Evolutionary conservation across 768 basidiomycete genomes (phyloP).

Genomic region (Mycena capillaripes): DNA sequence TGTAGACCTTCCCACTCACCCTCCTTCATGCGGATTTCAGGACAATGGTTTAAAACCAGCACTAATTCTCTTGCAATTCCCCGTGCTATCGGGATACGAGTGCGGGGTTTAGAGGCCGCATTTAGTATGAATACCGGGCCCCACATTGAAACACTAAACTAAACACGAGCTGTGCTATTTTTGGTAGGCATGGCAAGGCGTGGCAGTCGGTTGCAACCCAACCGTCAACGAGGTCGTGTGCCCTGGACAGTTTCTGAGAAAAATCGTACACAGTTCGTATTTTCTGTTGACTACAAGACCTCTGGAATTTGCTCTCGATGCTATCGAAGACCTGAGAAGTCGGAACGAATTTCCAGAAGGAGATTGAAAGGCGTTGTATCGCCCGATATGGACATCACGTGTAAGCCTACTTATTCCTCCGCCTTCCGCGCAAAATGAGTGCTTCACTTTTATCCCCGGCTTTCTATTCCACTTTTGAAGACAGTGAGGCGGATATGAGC

Average conservation of each 20-base stretch:
- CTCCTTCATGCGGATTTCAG: too few relatives aligned
- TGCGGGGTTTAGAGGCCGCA: too few relatives aligned
- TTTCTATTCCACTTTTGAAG: constrained; percentile 34
- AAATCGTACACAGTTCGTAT: not conserved
- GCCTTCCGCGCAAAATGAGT: not conserved
- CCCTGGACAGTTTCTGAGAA: not conserved
- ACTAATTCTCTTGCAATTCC: too few relatives aligned
- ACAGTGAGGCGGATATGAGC: constrained; percentile 43
- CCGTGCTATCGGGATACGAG: too few relatives aligned
- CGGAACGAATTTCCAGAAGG: not conserved
- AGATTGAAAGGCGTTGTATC: constrained; percentile 7
- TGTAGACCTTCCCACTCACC: too few relatives aligned
- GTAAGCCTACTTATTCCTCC: not conserved
- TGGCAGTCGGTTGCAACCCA: not conserved
- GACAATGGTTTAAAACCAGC: too few relatives aligned
- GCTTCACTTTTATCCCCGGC: constrained; percentile 30
- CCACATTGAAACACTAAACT: not conserved
- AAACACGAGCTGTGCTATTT: not conserved
- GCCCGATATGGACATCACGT: constrained; percentile 3
- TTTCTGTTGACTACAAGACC: not conserved
- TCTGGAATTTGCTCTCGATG: not conserved
- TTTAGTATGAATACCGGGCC: too few relatives aligned
- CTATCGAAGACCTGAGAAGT: not conserved
- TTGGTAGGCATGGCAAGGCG: constrained; percentile 30
- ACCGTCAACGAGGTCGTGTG: constrained; percentile 10